These are phyloP conservation scores for Suillus tomentosus DNA, from an alignment of 768 basidiomycete species.

Conservation along the genomic window DNA sequence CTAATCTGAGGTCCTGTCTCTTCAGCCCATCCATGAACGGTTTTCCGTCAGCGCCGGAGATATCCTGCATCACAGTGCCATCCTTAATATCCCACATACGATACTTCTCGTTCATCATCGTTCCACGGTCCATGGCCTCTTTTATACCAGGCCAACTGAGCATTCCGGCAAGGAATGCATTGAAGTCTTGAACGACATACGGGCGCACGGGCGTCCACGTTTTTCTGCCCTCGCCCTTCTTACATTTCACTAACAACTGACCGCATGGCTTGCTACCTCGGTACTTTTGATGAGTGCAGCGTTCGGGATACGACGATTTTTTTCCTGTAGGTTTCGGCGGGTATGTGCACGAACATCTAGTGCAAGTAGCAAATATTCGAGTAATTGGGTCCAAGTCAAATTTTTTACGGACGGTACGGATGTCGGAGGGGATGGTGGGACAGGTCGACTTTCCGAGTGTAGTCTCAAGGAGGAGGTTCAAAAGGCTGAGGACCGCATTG, in stretches of 20 bases:
- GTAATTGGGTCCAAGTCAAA: constrained; percentile 22
- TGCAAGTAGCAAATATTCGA: constrained; percentile 27
- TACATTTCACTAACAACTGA: constrained; percentile 6
- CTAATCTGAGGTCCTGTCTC: constrained; percentile 13
- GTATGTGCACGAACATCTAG: constrained; percentile 29
- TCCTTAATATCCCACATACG: constrained; percentile 30
- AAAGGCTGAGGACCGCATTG: constrained; percentile 11
- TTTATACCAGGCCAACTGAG: constrained; percentile 29
- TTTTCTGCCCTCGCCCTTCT: background rate
- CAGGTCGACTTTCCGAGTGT: background rate
- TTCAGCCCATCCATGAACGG: constrained; percentile 19
- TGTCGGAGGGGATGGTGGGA: constrained; percentile 15
- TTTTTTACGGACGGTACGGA: constrained; percentile 20
- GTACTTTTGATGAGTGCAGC: constrained; percentile 22
- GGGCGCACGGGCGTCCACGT: constrained; percentile 12
- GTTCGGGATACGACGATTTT: constrained; percentile 19
- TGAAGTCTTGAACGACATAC: constrained; percentile 31
- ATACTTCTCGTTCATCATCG: constrained; percentile 1
- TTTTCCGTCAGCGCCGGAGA: constrained; percentile 27
- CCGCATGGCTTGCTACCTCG: constrained; percentile 20
- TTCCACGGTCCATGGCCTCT: constrained; percentile 26
- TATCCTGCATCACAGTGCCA: constrained; percentile 24
- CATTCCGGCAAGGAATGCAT: constrained; percentile 30
- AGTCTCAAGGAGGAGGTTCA: constrained; percentile 9
- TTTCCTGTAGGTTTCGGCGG: constrained; percentile 12